Percentiles rank a stretch among this genome's conserved stretches.
Evolutionary conservation across 768 basidiomycete genomes (phyloP).

Genomic region (Tulasnella sp.): DNA sequence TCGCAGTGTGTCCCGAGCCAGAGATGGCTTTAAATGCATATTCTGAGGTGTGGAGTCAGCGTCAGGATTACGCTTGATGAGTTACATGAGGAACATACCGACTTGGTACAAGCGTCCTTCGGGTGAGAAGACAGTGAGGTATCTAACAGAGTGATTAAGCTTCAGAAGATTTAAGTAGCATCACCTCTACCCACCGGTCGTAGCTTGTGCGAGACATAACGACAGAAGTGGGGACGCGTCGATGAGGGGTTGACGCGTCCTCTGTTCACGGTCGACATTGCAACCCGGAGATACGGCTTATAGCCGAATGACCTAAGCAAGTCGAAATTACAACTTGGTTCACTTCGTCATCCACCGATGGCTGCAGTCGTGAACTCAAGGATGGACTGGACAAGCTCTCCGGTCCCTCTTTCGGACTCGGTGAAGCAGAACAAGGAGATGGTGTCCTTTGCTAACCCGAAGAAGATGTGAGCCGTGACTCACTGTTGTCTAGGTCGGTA

Average conservation of each 20-base stretch:
- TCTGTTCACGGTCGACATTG: not conserved
- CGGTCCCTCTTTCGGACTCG: not conserved
- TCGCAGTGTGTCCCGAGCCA: conserved; percentile 87
- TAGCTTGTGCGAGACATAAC: conserved; percentile 91
- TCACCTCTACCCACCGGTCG: conserved; percentile 51
- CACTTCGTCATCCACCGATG: not conserved
- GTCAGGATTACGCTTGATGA: not conserved
- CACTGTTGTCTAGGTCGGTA: not conserved
- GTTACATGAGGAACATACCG: conserved; percentile 41
- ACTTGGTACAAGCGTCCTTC: conserved; percentile 99
- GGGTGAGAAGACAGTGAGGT: conserved; percentile 92
- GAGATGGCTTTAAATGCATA: conserved; percentile 99
- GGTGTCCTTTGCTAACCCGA: conserved; percentile 65
- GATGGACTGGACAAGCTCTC: conserved; percentile 4
- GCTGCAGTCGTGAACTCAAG: not conserved
- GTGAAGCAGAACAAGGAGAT: conserved; percentile 56
- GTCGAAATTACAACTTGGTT: not conserved
- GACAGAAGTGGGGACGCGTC: conserved; percentile 16
- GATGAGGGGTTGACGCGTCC: conserved; percentile 18
- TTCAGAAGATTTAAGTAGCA: not conserved
- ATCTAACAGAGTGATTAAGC: conserved; percentile 31
- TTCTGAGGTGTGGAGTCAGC: conserved; percentile 37
- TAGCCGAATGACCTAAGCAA: not conserved
- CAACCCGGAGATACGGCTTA: not conserved
- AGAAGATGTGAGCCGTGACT: conserved; percentile 51